Conservation (phyloP, 2,329 filamentous ascomycete species). For the Aspergillus ruber region DNA sequence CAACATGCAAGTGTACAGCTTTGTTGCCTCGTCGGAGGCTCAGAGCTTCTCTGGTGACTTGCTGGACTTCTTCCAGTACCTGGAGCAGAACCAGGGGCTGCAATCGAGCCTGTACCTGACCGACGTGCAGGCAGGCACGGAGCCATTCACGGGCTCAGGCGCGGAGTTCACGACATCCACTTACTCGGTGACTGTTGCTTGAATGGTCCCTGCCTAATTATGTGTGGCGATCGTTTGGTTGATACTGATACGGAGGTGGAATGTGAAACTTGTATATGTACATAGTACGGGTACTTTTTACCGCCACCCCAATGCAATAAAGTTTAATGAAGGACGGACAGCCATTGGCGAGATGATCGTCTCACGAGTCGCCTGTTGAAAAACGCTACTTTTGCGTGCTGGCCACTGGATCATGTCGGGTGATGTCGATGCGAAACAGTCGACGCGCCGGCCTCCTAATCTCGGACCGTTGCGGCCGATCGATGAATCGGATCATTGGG, state of each 20-base stretch:
- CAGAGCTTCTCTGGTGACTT: slow-evolving; percentile 53
- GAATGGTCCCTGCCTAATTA: slow-evolving; percentile 3
- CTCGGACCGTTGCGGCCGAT: too few relatives aligned
- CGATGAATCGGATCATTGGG: too few relatives aligned
- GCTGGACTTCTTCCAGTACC: slow-evolving; percentile 52
- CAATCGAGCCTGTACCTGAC: slow-evolving; percentile 46
- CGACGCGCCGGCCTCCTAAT: too few relatives aligned
- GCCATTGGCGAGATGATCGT: neutral
- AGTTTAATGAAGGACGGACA: neutral
- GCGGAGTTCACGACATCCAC: slow-evolving; percentile 21
- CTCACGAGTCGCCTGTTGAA: neutral
- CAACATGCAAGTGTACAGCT: slow-evolving; percentile 53
- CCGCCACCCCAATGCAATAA: neutral
- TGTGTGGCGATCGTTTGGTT: neutral
- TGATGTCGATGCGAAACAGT: neutral
- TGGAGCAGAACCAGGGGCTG: slow-evolving; percentile 37
- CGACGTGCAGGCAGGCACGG: slow-evolving; percentile 38
- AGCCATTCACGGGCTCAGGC: slow-evolving; percentile 28
- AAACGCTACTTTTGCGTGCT: neutral
- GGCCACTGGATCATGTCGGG: neutral
- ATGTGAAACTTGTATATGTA: neutral
- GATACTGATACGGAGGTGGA: neutral
- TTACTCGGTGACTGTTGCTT: slow-evolving; percentile 25
- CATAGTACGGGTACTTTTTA: neutral
- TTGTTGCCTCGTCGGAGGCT: slow-evolving; percentile 45